These are phyloP conservation scores for Arthrinium phaeospermum DNA, from an alignment of 2,329 filamentous ascomycete genomes.

Conservation along the genomic window DNA sequence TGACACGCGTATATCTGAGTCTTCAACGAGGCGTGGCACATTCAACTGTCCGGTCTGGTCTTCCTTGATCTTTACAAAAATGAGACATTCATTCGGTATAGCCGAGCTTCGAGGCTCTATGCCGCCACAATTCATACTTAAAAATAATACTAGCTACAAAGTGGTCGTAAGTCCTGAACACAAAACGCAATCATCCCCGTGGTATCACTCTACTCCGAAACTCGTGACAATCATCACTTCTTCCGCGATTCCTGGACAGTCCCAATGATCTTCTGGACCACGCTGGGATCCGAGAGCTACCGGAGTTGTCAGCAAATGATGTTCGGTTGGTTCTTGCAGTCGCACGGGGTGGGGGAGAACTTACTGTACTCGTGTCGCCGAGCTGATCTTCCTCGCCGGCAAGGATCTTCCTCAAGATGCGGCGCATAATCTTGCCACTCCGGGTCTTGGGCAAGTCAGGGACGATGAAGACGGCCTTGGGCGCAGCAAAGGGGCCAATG, in stretches of 20 bases:
- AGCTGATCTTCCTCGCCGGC: conserved; percentile 97
- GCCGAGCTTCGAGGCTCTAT: conserved; percentile 14
- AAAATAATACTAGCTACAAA: conserved; percentile 13
- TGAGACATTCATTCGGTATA: background rate
- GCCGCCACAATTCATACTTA: conserved; percentile 14
- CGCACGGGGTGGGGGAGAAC: conserved; percentile 39
- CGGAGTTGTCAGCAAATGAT: conserved; percentile 19
- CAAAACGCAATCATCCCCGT: conserved; percentile 7
- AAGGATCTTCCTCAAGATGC: conserved; percentile 95
- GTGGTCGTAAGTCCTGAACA: conserved; percentile 5
- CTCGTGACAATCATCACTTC: conserved; percentile 49
- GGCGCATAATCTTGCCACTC: conserved; percentile 98
- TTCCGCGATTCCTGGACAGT: conserved; percentile 71
- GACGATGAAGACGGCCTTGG: conserved; percentile 90
- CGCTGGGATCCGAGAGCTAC: conserved; percentile 84
- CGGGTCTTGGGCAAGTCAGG: conserved; percentile 96
- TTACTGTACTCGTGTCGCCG: conserved; percentile 88
- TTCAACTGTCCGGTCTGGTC: background rate
- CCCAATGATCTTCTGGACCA: conserved; percentile 89
- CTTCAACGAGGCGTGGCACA: background rate
- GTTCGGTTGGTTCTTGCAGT: background rate
- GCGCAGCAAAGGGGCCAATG: conserved; percentile 95
- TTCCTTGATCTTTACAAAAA: background rate
- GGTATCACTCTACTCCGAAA: conserved; percentile 16
- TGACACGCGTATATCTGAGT: background rate